A percentile compares a stretch with the other conserved stretches of the same genome.
phyloP scores from a whole-genome alignment of 1,284 basidiomycete genomes.

The Rhodofomes roseus region DNA sequence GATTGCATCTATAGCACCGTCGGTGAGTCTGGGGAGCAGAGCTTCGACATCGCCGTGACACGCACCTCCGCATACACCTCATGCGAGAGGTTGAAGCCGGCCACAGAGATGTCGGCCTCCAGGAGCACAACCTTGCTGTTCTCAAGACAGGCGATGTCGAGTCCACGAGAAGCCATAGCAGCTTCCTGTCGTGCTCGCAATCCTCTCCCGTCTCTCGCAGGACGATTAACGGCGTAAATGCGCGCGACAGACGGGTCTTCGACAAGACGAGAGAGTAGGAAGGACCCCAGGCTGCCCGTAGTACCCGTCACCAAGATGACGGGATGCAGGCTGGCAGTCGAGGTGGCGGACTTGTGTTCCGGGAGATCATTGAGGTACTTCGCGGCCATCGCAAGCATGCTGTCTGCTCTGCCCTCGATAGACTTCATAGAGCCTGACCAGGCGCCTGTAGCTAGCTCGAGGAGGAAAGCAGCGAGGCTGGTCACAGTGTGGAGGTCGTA shows the following conservation, averaged over 20 bases:
- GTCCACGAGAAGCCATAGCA: constrained; percentile 22
- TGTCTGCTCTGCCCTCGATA: constrained; percentile 12
- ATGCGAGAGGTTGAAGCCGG: constrained; percentile 20
- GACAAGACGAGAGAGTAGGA: constrained; percentile 25
- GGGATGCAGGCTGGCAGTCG: constrained; percentile 6
- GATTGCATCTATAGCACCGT: constrained; percentile 13
- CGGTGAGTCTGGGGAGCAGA: constrained; percentile 5
- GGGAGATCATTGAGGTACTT: constrained; percentile 29
- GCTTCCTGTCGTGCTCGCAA: constrained; percentile 19
- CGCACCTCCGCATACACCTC: constrained; percentile 24
- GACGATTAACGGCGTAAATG: constrained; percentile 31
- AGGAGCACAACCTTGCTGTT: constrained; percentile 24
- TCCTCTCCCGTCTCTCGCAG: constrained; percentile 4
- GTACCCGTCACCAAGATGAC: constrained; percentile 33
- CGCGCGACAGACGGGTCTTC: constrained; percentile 14
- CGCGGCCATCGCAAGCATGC: constrained; percentile 27
- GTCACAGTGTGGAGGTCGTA: constrained; percentile 30
- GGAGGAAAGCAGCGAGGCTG: constrained; percentile 18
- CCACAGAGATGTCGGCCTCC: constrained; percentile 23
- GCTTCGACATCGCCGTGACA: neutral
- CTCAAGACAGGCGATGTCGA: constrained; percentile 18
- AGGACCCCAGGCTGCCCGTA: constrained; percentile 31
- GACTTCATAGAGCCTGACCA: neutral
- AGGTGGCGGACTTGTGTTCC: neutral
- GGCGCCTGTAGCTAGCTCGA: neutral